These are phyloP conservation scores for Gossypium aridum DNA, from an alignment of 441 rosid species.

Conservation along the genomic window DNA sequence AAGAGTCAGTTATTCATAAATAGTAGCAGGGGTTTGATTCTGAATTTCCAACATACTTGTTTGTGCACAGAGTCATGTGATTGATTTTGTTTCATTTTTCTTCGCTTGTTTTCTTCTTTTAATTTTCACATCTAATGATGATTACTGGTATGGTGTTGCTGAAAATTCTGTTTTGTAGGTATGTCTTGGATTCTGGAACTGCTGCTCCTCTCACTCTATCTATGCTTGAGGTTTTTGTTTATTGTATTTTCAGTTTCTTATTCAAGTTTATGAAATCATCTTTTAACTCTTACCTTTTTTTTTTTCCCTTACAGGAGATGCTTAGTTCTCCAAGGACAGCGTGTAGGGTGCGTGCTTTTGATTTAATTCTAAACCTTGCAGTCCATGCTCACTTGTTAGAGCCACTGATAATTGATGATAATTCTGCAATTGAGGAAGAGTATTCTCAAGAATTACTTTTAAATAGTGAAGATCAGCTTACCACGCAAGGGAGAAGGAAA, in stretches of 20 bases:
- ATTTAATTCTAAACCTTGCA: slow-evolving; percentile 91
- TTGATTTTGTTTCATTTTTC: not conserved
- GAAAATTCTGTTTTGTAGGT: slow-evolving; percentile 50
- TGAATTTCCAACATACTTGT: too few relatives aligned
- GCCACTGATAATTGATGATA: slow-evolving; percentile 62
- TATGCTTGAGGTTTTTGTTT: slow-evolving; percentile 81
- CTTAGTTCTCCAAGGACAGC: slow-evolving; percentile 72
- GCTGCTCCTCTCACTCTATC: slow-evolving; percentile 98
- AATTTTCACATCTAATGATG: not conserved
- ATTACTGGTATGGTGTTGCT: slow-evolving; percentile 1
- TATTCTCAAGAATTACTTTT: slow-evolving; percentile 63
- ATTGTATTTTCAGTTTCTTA: slow-evolving; percentile 1
- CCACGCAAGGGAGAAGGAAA: slow-evolving; percentile 41
- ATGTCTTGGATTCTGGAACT: slow-evolving; percentile 86
- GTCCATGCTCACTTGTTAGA: slow-evolving; percentile 94
- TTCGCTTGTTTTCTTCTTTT: not conserved
- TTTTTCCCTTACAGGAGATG: slow-evolving; percentile 86
- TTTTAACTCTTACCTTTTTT: slow-evolving; percentile 17
- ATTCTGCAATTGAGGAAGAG: slow-evolving; percentile 82
- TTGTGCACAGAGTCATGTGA: too few relatives aligned
- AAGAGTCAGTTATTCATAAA: not conserved
- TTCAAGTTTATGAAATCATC: slow-evolving; percentile 12
- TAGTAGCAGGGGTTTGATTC: not conserved
- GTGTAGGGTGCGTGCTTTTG: slow-evolving; percentile 90
- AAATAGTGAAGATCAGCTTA: slow-evolving; percentile 51